Evolutionary conservation across 306 rosid species (phyloP).

Genomic region (Sicyos edulis): DNA sequence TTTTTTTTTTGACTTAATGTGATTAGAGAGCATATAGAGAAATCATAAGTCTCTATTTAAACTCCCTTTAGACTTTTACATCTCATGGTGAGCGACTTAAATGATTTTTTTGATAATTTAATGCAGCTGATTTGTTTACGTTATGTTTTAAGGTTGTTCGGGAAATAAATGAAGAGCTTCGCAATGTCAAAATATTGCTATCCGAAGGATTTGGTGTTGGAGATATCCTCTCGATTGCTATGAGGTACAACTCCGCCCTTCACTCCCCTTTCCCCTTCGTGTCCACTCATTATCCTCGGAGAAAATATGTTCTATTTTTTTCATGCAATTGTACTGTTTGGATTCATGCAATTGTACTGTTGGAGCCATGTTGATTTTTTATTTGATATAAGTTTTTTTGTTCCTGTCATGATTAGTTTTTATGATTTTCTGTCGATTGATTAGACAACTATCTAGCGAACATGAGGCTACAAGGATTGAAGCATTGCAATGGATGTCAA

Average conservation of each 20-base stretch:
- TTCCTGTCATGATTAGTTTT: conserved; percentile 5
- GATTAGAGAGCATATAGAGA: background rate
- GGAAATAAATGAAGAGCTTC: conserved; percentile 95
- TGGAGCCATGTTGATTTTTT: conserved; percentile 18
- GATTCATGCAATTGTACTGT: background rate
- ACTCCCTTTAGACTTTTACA: background rate
- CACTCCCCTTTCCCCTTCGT: background rate
- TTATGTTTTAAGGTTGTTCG: conserved; percentile 68
- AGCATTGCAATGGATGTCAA: conserved; percentile 90
- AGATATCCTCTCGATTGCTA: conserved; percentile 76
- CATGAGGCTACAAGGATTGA: conserved; percentile 94
- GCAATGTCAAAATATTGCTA: conserved; percentile 65
- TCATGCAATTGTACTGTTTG: conserved; percentile 14
- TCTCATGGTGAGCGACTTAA: too few species aligned
- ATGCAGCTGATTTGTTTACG: background rate
- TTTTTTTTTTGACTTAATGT: background rate
- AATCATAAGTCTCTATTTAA: background rate
- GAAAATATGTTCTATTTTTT: background rate
- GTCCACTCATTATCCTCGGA: conserved; percentile 22
- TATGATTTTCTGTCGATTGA: conserved; percentile 37
- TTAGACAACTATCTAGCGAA: conserved; percentile 85
- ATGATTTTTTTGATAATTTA: background rate
- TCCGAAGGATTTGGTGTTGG: conserved; percentile 80
- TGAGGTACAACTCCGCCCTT: conserved; percentile 50
- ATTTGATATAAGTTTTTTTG: conserved; percentile 3